Percentiles rank a stretch among this genome's conserved stretches.
Evolutionary conservation across 2,329 filamentous ascomycete species (phyloP).

Genomic region (Sporothrix variecibatus): DNA sequence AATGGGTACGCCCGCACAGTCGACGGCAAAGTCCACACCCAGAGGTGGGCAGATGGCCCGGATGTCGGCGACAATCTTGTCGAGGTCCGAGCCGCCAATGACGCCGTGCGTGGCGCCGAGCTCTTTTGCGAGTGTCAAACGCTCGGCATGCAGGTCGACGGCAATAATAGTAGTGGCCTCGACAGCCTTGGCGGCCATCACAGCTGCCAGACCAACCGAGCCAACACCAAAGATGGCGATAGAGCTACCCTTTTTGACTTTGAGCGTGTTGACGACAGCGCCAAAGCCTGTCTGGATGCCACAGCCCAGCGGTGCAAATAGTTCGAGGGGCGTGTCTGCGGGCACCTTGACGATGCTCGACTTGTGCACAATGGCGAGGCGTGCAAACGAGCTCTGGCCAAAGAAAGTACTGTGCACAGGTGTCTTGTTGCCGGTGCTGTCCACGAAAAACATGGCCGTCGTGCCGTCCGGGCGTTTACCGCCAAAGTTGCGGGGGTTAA

Average conservation of each 20-base stretch:
- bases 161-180: neutral
- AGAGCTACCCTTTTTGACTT: conserved; percentile 34
- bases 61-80: neutral
- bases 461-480: conserved; percentile 31
- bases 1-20: conserved; percentile 40
- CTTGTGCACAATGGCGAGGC: conserved; percentile 36
- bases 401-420: conserved; percentile 37
- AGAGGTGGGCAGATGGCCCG: conserved; percentile 36
- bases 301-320: conserved; percentile 41
- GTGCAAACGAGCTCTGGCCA: conserved; percentile 41
- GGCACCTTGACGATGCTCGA: conserved; percentile 38
- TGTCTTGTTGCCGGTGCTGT: neutral
- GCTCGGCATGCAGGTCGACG: neutral
- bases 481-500: conserved; percentile 35
- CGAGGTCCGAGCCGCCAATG: neutral
- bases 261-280: conserved; percentile 39
- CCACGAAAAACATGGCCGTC: neutral
- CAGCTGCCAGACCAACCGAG: conserved; percentile 40
- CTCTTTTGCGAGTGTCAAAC: neutral
- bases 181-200: conserved; percentile 4
- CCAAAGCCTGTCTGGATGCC: conserved; percentile 43
- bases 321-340: conserved; percentile 30
- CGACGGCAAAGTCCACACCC: conserved; percentile 39
- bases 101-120: conserved; percentile 14
- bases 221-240: conserved; percentile 41